phyloP scores from a whole-genome alignment of 345 rosid species.

The Excoecaria cochinchinensis region DNA sequence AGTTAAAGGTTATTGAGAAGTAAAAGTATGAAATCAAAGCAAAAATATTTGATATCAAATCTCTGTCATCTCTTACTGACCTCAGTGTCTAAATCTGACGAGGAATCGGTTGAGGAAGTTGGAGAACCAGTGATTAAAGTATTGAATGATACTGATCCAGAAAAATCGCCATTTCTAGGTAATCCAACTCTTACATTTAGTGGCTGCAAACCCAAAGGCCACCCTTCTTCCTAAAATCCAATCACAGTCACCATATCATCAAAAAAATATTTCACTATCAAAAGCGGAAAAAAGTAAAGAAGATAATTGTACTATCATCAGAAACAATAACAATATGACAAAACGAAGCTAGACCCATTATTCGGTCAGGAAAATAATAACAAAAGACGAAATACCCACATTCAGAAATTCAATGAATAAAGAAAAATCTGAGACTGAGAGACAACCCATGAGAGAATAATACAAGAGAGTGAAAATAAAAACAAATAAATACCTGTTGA shows the following conservation, averaged over 20 bases:
- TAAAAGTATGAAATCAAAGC: background rate
- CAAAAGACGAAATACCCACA: slow-evolving; percentile 9
- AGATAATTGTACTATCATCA: background rate
- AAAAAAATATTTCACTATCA: background rate
- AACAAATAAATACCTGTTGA: slow-evolving; percentile 35
- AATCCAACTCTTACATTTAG: slow-evolving; percentile 39
- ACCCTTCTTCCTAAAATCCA: slow-evolving; percentile 43
- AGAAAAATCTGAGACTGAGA: slow-evolving; percentile 15
- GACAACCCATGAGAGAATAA: slow-evolving; percentile 15
- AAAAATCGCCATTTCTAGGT: slow-evolving; percentile 29
- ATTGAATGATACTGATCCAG: slow-evolving; percentile 45
- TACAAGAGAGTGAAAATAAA: slow-evolving; percentile 16
- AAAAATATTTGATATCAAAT: background rate
- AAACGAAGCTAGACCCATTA: slow-evolving; percentile 5
- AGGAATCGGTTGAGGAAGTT: slow-evolving; percentile 41
- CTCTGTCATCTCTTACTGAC: slow-evolving; percentile 36
- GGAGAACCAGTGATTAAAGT: slow-evolving; percentile 44
- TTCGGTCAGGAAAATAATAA: slow-evolving; percentile 15
- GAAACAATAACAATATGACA: slow-evolving; percentile 14
- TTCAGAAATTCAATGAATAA: slow-evolving; percentile 4
- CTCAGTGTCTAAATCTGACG: slow-evolving; percentile 60
- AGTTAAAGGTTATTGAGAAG: background rate
- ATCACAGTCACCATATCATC: background rate
- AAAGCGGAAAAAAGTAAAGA: background rate
- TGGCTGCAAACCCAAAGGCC: slow-evolving; percentile 55